Base-by-base conservation (phyloP, 192 early-diverging fungal genomes). In the Lobulomyces angularis region DNA sequence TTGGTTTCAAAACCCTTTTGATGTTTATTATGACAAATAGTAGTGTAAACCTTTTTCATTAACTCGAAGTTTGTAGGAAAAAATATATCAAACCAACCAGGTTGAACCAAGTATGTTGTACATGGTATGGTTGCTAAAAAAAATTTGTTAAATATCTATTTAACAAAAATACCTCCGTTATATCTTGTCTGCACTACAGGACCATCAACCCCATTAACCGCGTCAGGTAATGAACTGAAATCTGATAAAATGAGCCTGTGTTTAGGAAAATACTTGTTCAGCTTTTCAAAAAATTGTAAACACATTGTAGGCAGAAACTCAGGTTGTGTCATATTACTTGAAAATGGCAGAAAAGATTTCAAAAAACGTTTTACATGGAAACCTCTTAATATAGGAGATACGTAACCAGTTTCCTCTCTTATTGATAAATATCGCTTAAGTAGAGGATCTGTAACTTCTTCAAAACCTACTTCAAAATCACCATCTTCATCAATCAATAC, bases 11-110 rank as follows among this genome's bases (percentile, higher is more conserved):
- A 12, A n/a, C n/a, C 16, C 38, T 12, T 30, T 11, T 30, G 31
- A 12, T 16, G 12, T 32, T 32, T 12, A 12, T 32, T 32, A 28
- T 68, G 63, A 53, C 82, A 81, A 1, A 83, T 64, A 11, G 52
- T 41, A 17, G 69, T 59, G 58, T 97, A 91, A 62, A 97, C 65
- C 26, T 77, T 71, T 46, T 56, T 51, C 53, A 90, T 48, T 11
- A 88, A 58, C 50, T 86, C 86, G 74, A 92, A 98, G 58, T 98
- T 82, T 17, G 91, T 96, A 2, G 94, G 94, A 53, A 96, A 98
- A 61, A 98, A 96, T 35, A 98, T 93, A 53, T 97, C 93, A 64
- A 98, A 98, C 77, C 79, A 94, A 8, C 94, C 94, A 3, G 90
- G 94, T 58, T 90, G 86, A 5, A 98, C 91, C 59, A 98, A 81